These are phyloP conservation scores for Mycothermus thermophilus DNA, from an alignment of 495 filamentous ascomycete genomes.

Conservation along the genomic window DNA sequence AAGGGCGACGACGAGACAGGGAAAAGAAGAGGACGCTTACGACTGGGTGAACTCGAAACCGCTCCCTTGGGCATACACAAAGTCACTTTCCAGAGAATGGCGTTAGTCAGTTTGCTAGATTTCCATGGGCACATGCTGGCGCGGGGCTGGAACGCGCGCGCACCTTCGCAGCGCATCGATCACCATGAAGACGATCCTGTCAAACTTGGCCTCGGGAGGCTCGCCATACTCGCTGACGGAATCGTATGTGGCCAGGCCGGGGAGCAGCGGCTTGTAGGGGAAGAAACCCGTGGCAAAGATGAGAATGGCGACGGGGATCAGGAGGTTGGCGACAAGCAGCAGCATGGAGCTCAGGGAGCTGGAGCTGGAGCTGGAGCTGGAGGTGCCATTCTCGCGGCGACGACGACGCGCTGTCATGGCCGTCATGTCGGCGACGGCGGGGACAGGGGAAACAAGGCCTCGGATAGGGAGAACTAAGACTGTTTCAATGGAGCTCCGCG, in stretches of 20 bases:
- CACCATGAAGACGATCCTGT: conserved; percentile 93
- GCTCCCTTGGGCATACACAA: conserved; percentile 70
- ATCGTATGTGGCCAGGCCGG: conserved; percentile 61
- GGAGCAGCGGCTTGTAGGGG: conserved; percentile 86
- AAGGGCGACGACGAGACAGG: too few species aligned
- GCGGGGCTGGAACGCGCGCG: conserved; percentile 1
- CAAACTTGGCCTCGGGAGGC: conserved; percentile 53
- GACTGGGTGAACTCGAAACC: conserved; percentile 85
- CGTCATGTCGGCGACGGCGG: too few species aligned
- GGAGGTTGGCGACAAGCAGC: conserved; percentile 52
- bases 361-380: too few species aligned
- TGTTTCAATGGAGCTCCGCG: too few species aligned
- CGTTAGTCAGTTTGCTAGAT: background rate
- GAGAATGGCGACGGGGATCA: conserved; percentile 65
- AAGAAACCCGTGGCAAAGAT: conserved; percentile 90
- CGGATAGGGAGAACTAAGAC: too few species aligned
- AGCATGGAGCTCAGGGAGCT: conserved; percentile 19
- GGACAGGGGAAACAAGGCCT: too few species aligned
- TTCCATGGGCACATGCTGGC: background rate
- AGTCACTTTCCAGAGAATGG: conserved; percentile 52
- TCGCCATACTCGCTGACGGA: conserved; percentile 28
- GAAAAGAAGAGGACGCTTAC: conserved; percentile 32
- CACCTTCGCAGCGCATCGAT: conserved; percentile 90
- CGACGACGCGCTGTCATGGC: conserved; percentile 18
- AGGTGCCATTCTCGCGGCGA: conserved; percentile 23